These are phyloP conservation scores for Bothriochloa decipiens DNA, from an alignment of 176 grass and related monocot species.

Conservation along the genomic window DNA sequence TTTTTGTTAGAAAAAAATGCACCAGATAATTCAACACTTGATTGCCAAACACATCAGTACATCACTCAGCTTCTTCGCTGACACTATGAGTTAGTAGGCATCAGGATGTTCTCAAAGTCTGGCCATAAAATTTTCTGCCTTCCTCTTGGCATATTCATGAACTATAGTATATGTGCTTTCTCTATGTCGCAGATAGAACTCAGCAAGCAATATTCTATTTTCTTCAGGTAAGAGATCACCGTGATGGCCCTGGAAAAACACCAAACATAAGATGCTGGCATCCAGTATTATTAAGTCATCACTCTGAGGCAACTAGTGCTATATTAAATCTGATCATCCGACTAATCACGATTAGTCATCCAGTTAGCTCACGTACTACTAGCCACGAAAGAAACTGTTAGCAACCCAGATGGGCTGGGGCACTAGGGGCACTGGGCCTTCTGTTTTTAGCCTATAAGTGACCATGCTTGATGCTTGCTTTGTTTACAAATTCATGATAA, in stretches of 20 bases:
- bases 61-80: background rate
- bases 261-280: constrained; percentile 27
- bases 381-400: background rate
- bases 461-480: background rate
- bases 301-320: background rate
- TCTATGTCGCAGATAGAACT: constrained; percentile 90
- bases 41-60: constrained; percentile 19
- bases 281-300: background rate
- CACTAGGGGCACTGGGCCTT: background rate
- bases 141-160: constrained; percentile 88
- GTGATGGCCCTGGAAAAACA: constrained; percentile 68
- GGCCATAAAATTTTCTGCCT: constrained; percentile 42
- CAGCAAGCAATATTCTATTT: constrained; percentile 88
- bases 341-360: background rate
- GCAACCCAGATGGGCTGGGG: background rate
- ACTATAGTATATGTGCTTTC: constrained; percentile 68
- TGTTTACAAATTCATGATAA: background rate
- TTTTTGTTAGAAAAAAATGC: constrained; percentile 14
- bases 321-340: background rate
- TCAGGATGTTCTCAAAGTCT: constrained; percentile 46
- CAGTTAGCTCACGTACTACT: background rate
- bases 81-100: background rate
- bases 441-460: background rate
- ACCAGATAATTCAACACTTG: background rate
- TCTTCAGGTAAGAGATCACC: constrained; percentile 83